Evolutionary conservation across 306 rosid genomes (phyloP), one percentile per base, ranked within the genome.

Genomic region (Pyrus pyrifolia): DNA sequence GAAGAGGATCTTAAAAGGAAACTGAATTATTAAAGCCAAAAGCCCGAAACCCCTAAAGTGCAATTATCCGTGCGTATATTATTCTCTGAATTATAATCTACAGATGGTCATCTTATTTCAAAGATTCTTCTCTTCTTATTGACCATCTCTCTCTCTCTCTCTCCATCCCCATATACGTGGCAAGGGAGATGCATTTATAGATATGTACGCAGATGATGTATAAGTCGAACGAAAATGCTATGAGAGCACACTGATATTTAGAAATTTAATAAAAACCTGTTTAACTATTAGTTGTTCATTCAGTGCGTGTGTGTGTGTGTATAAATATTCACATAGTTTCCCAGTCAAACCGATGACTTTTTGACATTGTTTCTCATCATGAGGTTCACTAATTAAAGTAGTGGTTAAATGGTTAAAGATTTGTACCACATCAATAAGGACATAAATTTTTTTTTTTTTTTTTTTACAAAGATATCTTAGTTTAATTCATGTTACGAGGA

Each of bases 21-120:
- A 76, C 71, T 60, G 70, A 83, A 77, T 84, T 82, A 85, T 86
- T 76, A 73, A 76, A 78, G 85, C 81, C 81, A 77, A 62, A 86
- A 77, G 75, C 75, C 38, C 70, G 58, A 76, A 83, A 81, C 67
- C 83, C 83, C 75, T 80, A 53, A 19, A 60, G 60, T 33, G 70
- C 59, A 59, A 80, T 76, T 77, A 81, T 81, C 81, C 87, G 71
- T 78, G 89, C 78, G 77, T 79, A 55, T 80, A 79, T 79, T 79
- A 74, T 79, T 75, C 78, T 73, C 83, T 42, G 74, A 80, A 88
- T 72, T 79, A 67, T 49, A 70, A 68, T 51, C 21, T 12, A 80
- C 44, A 68, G 65, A 15, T 25, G 74, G 77, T 70, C 81, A 65
- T 76, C 73, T 77, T 59, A 68, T 81, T 82, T 82, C 79, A 84